Percentiles rank a stretch among this genome's conserved stretches.
These are phyloP conservation scores for Kandelia obovata DNA, from an alignment of 345 rosid genomes.

Conservation along the genomic window DNA sequence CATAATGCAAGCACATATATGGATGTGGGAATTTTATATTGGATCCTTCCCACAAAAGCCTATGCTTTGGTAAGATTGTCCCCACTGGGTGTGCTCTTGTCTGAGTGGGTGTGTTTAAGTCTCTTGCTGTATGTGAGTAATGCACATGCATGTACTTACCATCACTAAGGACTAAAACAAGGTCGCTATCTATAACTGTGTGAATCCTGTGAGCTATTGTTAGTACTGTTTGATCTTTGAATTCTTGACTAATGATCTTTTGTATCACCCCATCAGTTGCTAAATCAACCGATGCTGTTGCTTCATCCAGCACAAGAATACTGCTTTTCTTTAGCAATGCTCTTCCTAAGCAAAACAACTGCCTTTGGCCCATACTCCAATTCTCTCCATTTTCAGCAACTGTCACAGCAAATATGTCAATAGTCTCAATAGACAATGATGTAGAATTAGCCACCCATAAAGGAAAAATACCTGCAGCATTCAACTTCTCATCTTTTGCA, in stretches of 20 bases:
- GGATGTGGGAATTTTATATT: too few species aligned
- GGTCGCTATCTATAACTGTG: slow-evolving; percentile 84
- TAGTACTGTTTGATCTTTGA: slow-evolving; percentile 71
- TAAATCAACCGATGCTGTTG: slow-evolving; percentile 90
- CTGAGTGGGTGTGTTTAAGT: too few species aligned
- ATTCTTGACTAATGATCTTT: slow-evolving; percentile 69
- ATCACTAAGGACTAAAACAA: slow-evolving; percentile 81
- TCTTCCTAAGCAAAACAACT: slow-evolving; percentile 81
- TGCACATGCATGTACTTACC: slow-evolving; percentile 43
- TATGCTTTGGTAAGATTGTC: too few species aligned
- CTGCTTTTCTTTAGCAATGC: slow-evolving; percentile 76
- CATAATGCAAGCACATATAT: too few species aligned
- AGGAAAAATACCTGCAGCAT: slow-evolving; percentile 49
- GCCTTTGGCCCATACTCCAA: slow-evolving; percentile 90
- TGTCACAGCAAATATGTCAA: slow-evolving; percentile 25
- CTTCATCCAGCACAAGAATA: slow-evolving; percentile 85
- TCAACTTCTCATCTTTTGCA: slow-evolving; percentile 65
- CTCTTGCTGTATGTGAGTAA: too few species aligned
- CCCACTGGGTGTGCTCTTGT: too few species aligned
- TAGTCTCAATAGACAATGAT: not conserved
- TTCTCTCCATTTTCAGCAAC: slow-evolving; percentile 92
- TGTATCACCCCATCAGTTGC: slow-evolving; percentile 89
- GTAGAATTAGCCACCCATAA: not conserved
- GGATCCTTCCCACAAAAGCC: too few species aligned
- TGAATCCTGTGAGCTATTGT: slow-evolving; percentile 96